These are phyloP conservation scores for Nakataea oryzae DNA, from an alignment of 2,329 filamentous ascomycete genomes.

Conservation along the genomic window DNA sequence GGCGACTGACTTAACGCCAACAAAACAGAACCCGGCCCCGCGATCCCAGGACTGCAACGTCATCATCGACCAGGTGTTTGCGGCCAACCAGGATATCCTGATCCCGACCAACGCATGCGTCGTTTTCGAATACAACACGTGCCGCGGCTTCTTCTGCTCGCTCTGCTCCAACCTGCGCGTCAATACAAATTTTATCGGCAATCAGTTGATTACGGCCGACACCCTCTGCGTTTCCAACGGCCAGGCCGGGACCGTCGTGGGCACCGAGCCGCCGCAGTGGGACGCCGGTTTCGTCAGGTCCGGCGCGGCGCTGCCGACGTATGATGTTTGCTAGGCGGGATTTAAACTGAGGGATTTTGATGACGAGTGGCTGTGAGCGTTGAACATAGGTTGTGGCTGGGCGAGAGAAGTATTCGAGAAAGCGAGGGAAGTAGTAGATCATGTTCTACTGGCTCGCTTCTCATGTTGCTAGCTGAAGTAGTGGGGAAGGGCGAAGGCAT, in stretches of 20 bases:
- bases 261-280: slow-evolving; percentile 22
- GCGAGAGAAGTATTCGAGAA: too few species aligned
- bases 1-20: background rate
- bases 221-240: slow-evolving; percentile 21
- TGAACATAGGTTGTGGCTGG: background rate
- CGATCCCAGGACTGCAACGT: slow-evolving; percentile 19
- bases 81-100: slow-evolving; percentile 16
- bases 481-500: background rate
- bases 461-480: background rate
- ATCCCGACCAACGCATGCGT: slow-evolving; percentile 20
- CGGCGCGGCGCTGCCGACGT: slow-evolving; percentile 17
- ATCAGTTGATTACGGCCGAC: slow-evolving; percentile 20
- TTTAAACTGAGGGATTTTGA: background rate
- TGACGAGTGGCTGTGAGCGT: background rate
- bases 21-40: slow-evolving; percentile 17
- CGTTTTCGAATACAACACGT: slow-evolving; percentile 21
- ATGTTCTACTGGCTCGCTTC: too few species aligned
- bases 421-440: too few species aligned
- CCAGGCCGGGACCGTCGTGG: slow-evolving; percentile 22
- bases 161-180: slow-evolving; percentile 21
- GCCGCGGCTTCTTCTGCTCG: slow-evolving; percentile 26
- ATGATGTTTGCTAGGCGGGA: slow-evolving; percentile 18
- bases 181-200: slow-evolving; percentile 22
- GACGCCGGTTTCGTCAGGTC: slow-evolving; percentile 21
- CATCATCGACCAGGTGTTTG: slow-evolving; percentile 19